phyloP scores from a whole-genome alignment of 345 rosid species.

The Salix purpurea region DNA sequence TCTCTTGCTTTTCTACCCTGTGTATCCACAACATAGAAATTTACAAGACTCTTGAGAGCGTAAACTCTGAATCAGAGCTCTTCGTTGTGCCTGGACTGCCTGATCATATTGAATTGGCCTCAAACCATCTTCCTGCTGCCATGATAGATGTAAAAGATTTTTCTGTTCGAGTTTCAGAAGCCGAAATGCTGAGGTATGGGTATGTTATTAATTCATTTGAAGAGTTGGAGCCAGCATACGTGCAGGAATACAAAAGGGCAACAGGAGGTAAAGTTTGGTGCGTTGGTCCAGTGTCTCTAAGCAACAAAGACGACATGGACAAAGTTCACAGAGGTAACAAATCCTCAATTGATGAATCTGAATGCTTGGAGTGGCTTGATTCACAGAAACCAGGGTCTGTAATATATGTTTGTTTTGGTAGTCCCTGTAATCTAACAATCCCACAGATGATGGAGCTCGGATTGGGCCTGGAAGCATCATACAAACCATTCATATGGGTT shows the following conservation, averaged over 20 bases:
- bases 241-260: not conserved
- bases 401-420: constrained; percentile 16
- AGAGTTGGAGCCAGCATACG: constrained; percentile 11
- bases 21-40: not conserved
- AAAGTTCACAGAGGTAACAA: constrained; percentile 4
- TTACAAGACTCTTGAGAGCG: not conserved
- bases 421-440: constrained; percentile 6
- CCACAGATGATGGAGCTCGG: constrained; percentile 10
- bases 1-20: constrained; percentile 9
- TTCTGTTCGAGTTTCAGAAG: not conserved
- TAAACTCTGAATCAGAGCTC: not conserved
- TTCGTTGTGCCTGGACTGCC: constrained; percentile 16
- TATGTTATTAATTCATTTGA: constrained; percentile 11
- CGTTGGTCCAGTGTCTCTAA: constrained; percentile 16
- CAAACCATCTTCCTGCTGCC: not conserved
- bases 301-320: constrained; percentile 9
- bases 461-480: constrained; percentile 11
- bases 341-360: not conserved
- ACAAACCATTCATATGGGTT: constrained; percentile 13
- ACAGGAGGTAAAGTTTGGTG: constrained; percentile 8
- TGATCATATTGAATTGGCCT: not conserved
- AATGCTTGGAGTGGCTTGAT: constrained; percentile 6
- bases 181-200: not conserved
- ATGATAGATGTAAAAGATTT: not conserved
- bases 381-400: not conserved